These are phyloP conservation scores for Paraphysoderma sedebokerense DNA, from an alignment of 371 early-diverging fungal species.

Conservation along the genomic window DNA sequence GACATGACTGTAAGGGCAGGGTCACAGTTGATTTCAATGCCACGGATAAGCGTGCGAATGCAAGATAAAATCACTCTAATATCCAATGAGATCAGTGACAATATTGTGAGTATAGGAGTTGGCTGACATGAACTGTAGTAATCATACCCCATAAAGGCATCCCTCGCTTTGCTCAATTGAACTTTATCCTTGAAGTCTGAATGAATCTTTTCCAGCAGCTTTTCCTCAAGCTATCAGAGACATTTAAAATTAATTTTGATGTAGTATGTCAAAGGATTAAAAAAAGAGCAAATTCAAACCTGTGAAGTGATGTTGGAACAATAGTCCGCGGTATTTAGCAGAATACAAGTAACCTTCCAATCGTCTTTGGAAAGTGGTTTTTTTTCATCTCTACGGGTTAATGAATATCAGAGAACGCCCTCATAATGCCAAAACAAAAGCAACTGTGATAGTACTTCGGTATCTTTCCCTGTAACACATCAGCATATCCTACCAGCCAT, in stretches of 20 bases:
- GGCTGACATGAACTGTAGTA: neutral
- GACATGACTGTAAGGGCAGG: constrained; percentile 47
- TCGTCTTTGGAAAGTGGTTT: constrained; percentile 33
- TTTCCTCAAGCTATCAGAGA: constrained; percentile 54
- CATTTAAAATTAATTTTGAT: neutral
- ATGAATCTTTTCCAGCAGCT: constrained; percentile 61
- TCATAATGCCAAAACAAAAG: neutral
- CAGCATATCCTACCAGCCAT: constrained; percentile 53
- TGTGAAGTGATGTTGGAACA: constrained; percentile 68
- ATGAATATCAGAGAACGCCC: neutral
- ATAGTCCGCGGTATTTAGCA: constrained; percentile 87
- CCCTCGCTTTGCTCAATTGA: constrained; percentile 46
- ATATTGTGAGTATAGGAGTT: neutral
- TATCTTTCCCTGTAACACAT: constrained; percentile 1
- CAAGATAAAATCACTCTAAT: constrained; percentile 18
- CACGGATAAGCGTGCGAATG: constrained; percentile 31
- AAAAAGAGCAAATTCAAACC: constrained; percentile 12
- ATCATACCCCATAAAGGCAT: constrained; percentile 51
- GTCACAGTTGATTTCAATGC: constrained; percentile 42
- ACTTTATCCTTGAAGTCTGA: constrained; percentile 38
- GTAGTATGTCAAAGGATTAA: neutral
- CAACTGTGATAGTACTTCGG: neutral
- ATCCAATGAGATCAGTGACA: constrained; percentile 26
- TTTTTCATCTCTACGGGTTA: constrained; percentile 37
- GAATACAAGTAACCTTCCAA: constrained; percentile 42